These are phyloP conservation scores for Ophiocordyceps unilateralis DNA, from an alignment of 2,329 filamentous ascomycete species.

Conservation along the genomic window DNA sequence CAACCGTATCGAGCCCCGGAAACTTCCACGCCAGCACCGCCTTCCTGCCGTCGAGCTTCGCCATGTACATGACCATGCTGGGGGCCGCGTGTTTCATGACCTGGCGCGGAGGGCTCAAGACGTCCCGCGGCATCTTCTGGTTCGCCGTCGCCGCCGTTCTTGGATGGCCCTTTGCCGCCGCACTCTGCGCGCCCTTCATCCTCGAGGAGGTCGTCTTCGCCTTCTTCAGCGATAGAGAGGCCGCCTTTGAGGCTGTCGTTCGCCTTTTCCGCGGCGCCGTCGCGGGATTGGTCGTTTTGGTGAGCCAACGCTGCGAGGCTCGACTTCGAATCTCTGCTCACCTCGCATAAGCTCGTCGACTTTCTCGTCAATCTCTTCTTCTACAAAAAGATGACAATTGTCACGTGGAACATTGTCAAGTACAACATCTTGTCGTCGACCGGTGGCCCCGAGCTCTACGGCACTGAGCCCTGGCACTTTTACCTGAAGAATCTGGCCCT, in stretches of 20 bases:
- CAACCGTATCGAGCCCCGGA: constrained; percentile 64
- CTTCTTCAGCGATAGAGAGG: constrained; percentile 35
- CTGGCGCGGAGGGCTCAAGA: constrained; percentile 64
- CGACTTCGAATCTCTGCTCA: not conserved
- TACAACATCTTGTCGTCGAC: constrained; percentile 85
- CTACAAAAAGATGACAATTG: constrained; percentile 60
- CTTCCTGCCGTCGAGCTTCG: constrained; percentile 84
- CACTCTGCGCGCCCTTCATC: constrained; percentile 65
- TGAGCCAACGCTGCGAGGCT: constrained; percentile 22
- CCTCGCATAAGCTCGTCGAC: constrained; percentile 40
- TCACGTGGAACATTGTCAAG: constrained; percentile 82
- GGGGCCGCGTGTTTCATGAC: constrained; percentile 83
- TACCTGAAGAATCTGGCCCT: constrained; percentile 81
- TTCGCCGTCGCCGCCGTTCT: constrained; percentile 73
- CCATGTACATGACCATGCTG: constrained; percentile 86
- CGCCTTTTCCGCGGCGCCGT: constrained; percentile 51
- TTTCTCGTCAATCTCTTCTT: constrained; percentile 64
- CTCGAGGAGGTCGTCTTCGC: constrained; percentile 54
- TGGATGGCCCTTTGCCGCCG: constrained; percentile 88
- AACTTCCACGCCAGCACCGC: constrained; percentile 85
- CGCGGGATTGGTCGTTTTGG: constrained; percentile 50
- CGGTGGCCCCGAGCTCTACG: constrained; percentile 81
- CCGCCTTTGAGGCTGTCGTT: constrained; percentile 39
- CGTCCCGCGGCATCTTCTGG: constrained; percentile 72
- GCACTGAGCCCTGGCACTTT: constrained; percentile 92